Evolutionary conservation across 2,329 filamentous ascomycete species (phyloP).

Genomic region (Setomelanomma holmii): DNA sequence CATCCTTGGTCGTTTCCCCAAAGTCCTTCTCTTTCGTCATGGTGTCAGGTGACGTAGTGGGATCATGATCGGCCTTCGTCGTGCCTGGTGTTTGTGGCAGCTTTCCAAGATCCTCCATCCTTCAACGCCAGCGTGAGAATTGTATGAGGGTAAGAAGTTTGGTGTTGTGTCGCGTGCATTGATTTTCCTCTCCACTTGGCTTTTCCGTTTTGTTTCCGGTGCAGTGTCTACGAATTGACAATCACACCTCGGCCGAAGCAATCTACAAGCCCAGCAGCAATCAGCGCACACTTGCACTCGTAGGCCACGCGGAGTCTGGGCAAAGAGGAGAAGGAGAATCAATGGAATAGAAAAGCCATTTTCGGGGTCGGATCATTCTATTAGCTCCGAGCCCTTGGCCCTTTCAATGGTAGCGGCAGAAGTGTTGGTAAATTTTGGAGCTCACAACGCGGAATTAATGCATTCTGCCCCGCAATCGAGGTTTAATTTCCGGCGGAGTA

Average conservation of each 20-base stretch:
- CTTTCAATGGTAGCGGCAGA: neutral
- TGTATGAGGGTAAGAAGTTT: neutral
- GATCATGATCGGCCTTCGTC: neutral
- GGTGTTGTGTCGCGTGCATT: neutral
- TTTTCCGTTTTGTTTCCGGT: conserved; percentile 8
- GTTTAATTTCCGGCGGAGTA: conserved; percentile 5
- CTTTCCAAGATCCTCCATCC: conserved; percentile 5
- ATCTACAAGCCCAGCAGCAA: too few species aligned
- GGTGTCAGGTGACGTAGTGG: neutral
- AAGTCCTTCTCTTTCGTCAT: conserved; percentile 4
- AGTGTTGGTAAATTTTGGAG: neutral
- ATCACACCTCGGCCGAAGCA: conserved; percentile 3
- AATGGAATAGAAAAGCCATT: neutral
- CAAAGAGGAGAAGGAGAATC: neutral
- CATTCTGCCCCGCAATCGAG: conserved; percentile 2
- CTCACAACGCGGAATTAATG: conserved; percentile 1
- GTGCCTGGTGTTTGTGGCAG: neutral
- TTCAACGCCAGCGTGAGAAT: neutral
- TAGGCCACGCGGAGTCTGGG: neutral
- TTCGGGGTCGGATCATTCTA: neutral
- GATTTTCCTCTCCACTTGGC: neutral
- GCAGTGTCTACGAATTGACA: neutral
- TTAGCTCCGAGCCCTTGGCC: neutral
- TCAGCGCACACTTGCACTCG: too few species aligned
- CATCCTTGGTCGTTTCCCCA: neutral